A percentile compares a stretch with the other conserved stretches of the same genome.
phyloP scores from a whole-genome alignment of 2,329 filamentous ascomycete genomes.

The Epichloe sp. region DNA sequence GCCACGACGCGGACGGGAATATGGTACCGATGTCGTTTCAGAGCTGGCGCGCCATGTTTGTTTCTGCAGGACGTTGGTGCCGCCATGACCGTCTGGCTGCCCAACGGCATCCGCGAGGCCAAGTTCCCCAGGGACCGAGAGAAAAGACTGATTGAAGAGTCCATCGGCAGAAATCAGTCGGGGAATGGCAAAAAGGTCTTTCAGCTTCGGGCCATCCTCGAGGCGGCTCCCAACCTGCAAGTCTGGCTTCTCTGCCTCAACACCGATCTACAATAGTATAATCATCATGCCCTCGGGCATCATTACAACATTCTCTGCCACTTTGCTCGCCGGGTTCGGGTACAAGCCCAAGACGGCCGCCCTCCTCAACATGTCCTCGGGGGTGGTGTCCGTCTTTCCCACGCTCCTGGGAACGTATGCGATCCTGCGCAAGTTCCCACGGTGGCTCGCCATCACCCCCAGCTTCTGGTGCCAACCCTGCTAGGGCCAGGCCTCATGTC shows the following conservation, averaged over 20 bases:
- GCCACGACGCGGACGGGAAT: slow-evolving; percentile 31
- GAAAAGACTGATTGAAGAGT: slow-evolving; percentile 38
- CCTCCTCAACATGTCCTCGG: slow-evolving; percentile 27
- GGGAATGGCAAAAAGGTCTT: slow-evolving; percentile 29
- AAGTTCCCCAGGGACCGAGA: slow-evolving; percentile 12
- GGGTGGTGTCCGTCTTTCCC: slow-evolving; percentile 11
- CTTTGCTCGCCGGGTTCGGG: slow-evolving; percentile 23
- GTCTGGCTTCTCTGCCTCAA: slow-evolving; percentile 25
- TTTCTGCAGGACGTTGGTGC: slow-evolving; percentile 34
- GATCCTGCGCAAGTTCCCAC: slow-evolving; percentile 15
- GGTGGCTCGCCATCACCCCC: slow-evolving; percentile 14
- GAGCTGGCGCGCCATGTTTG: slow-evolving; percentile 40
- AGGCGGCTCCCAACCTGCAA: slow-evolving; percentile 26
- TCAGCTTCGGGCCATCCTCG: slow-evolving; percentile 25
- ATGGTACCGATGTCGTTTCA: slow-evolving; percentile 15
- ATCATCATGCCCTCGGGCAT: slow-evolving; percentile 5
- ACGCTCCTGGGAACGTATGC: slow-evolving; percentile 12
- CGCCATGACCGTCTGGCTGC: slow-evolving; percentile 29
- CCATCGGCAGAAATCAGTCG: slow-evolving; percentile 35
- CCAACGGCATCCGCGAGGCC: slow-evolving; percentile 18
- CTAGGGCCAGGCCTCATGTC: slow-evolving; percentile 16
- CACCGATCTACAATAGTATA: slow-evolving; percentile 7
- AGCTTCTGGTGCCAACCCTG: slow-evolving; percentile 13
- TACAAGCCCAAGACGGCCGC: slow-evolving; percentile 24
- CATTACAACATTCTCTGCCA: slow-evolving; percentile 8